phyloP scores from a whole-genome alignment of 176 grass and related monocot species.

The Cenchrus fungigraminus region DNA sequence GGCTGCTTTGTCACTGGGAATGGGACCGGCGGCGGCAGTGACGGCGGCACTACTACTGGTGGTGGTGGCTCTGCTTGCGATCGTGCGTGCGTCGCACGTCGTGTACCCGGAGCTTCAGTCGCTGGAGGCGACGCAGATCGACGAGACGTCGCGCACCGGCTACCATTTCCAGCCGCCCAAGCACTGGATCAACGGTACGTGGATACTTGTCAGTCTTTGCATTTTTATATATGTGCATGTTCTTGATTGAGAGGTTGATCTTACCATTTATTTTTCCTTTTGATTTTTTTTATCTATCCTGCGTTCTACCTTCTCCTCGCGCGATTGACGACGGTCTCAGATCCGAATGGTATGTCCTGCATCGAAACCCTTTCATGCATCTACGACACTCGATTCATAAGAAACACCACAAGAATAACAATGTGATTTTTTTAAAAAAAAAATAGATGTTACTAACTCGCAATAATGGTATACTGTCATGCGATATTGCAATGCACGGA shows the following conservation, averaged over 20 bases:
- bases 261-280: background rate
- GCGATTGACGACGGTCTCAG: constrained; percentile 26
- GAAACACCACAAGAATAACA: no score
- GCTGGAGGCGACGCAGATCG: background rate
- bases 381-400: no score
- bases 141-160: constrained; percentile 42
- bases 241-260: background rate
- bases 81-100: constrained; percentile 35
- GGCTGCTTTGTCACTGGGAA: no score
- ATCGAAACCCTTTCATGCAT: no score
- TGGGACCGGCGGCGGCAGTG: background rate
- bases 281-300: background rate
- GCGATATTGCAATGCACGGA: background rate
- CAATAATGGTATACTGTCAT: no score
- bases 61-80: background rate
- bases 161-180: constrained; percentile 69
- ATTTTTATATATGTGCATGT: background rate
- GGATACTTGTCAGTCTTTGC: background rate
- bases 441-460: no score
- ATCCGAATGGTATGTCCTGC: constrained; percentile 33
- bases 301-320: background rate
- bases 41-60: background rate
- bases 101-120: constrained; percentile 46
- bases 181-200: constrained; percentile 69
- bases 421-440: no score